These are phyloP conservation scores for Taphrina confusa DNA, from an alignment of 1,139 yeast species.

Conservation along the genomic window DNA sequence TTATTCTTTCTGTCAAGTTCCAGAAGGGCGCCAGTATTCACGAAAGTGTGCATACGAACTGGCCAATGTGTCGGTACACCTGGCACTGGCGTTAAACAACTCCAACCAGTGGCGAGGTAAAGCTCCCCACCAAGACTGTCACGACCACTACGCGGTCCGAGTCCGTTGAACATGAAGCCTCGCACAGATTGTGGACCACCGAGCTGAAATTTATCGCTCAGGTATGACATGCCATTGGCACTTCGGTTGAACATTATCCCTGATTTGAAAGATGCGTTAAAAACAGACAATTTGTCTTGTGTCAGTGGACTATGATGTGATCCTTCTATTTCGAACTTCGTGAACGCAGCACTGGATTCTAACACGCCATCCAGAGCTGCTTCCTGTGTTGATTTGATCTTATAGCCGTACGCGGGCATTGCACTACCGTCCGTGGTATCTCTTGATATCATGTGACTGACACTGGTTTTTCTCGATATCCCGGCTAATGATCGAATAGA, in stretches of 20 bases:
- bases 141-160: constrained; percentile 76
- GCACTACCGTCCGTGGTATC: constrained; percentile 46
- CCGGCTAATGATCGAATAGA: constrained; percentile 48
- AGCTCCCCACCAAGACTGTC: constrained; percentile 76
- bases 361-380: constrained; percentile 51
- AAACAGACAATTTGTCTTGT: constrained; percentile 37
- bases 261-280: constrained; percentile 41
- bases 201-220: constrained; percentile 58
- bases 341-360: constrained; percentile 46
- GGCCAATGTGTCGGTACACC: constrained; percentile 47
- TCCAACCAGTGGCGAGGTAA: constrained; percentile 68
- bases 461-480: constrained; percentile 46
- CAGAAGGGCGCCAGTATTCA: constrained; percentile 56
- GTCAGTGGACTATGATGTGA: constrained; percentile 40
- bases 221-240: constrained; percentile 43
- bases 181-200: constrained; percentile 85
- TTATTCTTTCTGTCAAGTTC: constrained; percentile 47
- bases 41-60: constrained; percentile 42
- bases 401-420: constrained; percentile 55
- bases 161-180: constrained; percentile 71
- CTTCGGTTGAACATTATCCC: constrained; percentile 43
- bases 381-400: constrained; percentile 60
- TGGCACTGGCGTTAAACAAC: constrained; percentile 69
- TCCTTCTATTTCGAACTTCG: constrained; percentile 44
- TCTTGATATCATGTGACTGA: constrained; percentile 44